Conservation (phyloP, 495 filamentous ascomycete genomes). For the Neurospora africana region DNA sequence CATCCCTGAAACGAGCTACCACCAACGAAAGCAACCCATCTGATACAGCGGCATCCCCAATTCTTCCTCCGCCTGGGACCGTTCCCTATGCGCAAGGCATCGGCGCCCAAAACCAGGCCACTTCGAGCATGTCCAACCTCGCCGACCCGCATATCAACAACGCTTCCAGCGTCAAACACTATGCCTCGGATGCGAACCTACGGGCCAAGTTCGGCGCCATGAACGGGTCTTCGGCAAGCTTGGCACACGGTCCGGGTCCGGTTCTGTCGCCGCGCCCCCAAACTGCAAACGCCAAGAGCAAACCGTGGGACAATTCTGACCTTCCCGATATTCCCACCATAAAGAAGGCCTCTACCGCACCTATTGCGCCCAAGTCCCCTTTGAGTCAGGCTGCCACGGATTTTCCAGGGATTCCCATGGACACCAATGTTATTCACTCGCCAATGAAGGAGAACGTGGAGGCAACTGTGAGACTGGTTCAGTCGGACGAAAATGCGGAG, state of each 20-base stretch:
- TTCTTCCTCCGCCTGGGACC: background rate
- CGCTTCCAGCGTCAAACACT: constrained; percentile 18
- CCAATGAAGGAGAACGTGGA: constrained; percentile 20
- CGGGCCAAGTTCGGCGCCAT: constrained; percentile 14
- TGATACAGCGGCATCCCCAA: constrained; percentile 22
- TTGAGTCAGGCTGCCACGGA: constrained; percentile 19
- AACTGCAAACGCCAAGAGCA: constrained; percentile 23
- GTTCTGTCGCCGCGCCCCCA: constrained; percentile 15
- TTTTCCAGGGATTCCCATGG: constrained; percentile 13
- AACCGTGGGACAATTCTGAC: constrained; percentile 27
- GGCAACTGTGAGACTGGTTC: constrained; percentile 1
- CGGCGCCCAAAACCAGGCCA: constrained; percentile 22
- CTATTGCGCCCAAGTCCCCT: constrained; percentile 22
- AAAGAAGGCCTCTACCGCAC: constrained; percentile 8
- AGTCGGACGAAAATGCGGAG: constrained; percentile 4
- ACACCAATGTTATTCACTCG: constrained; percentile 20
- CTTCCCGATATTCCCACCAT: constrained; percentile 28
- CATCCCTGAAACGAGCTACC: constrained; percentile 14
- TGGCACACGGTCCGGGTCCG: constrained; percentile 8
- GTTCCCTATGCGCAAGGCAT: constrained; percentile 19
- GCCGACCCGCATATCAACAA: constrained; percentile 12
- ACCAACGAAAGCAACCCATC: constrained; percentile 23
- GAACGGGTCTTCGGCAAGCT: constrained; percentile 14
- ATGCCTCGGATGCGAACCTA: constrained; percentile 30
- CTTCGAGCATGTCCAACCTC: constrained; percentile 30